Evolutionary conservation across 805 yeast genomes (phyloP), one percentile per base, ranked within the genome.

Genomic region (Priceomyces carsonii): DNA sequence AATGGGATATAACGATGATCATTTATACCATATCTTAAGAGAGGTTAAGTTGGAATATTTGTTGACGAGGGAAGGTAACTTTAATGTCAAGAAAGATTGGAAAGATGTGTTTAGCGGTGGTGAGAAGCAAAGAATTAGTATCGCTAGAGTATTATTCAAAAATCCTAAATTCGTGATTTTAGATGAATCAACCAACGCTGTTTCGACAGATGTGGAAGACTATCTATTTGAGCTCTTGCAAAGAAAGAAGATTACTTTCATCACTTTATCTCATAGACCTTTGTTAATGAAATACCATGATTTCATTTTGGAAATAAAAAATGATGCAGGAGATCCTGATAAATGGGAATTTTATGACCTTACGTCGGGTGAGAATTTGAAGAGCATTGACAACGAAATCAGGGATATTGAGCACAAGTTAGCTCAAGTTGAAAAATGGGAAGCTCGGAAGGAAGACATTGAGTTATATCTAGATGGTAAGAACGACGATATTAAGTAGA

Each of bases 101-200:
- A 82, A 82, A 51, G 95, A 85, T 55, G 83, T 89, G n/a, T 73
- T 89, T 45, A 83, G 93, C 60, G 97, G 97, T n/a, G 97, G 97
- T 38, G 97, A 89, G 58, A 82, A 87, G 61, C 97, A 89, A 66
- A 78, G 95, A 54, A 75, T 89, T 57, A 79, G 87, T 58, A 85
- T 89, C 66, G 96, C 97, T 0, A 73, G 96, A 48, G 76, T 89
- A 2, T 63, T 89, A 47, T 87, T 82, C 64, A 86, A 84, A 55
- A 75, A 76, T 35, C 95, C 95, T 31, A 74, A 76, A 55, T 86
- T 86, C 58, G 88, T 89, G 3, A 78, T 89, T 2, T 71, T 89
- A 42, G 97, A 89, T 61, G 97, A 89, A 61, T 85, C 95, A n/a
- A 89, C 97, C 3, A 86, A 88, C 55, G 96, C 97, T 1, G 89